Evolutionary conservation across 371 early-diverging fungal genomes (phyloP).

Genomic region (Lichtheimia hyalospora): DNA sequence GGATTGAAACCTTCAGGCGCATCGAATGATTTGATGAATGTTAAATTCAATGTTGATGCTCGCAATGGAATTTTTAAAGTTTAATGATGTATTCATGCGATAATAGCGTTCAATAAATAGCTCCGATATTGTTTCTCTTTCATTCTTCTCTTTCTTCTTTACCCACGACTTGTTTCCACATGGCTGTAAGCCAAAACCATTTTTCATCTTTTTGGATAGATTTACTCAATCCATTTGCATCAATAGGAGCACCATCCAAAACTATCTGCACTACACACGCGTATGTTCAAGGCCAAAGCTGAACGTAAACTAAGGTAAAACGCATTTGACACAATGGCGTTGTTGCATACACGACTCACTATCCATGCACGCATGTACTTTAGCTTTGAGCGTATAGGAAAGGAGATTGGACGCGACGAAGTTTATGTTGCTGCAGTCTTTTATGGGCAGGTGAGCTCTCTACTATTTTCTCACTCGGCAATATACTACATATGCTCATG

Average conservation of each 20-base stretch:
- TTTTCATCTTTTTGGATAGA: too few species aligned
- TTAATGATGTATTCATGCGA: constrained; percentile 5
- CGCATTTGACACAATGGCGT: background rate
- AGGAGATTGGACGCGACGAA: constrained; percentile 58
- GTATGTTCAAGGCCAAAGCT: constrained; percentile 41
- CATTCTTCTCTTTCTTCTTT: constrained; percentile 2
- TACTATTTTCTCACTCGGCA: background rate
- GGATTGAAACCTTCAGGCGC: constrained; percentile 58
- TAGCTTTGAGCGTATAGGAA: constrained; percentile 64
- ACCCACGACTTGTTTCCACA: background rate
- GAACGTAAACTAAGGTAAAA: constrained; percentile 33
- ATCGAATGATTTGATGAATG: constrained; percentile 23
- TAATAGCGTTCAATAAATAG: background rate
- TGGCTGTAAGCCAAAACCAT: constrained; percentile 4
- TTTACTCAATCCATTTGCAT: background rate
- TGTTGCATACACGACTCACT: background rate
- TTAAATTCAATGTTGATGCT: constrained; percentile 38
- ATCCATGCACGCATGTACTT: background rate
- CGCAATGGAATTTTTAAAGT: constrained; percentile 40
- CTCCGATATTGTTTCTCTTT: background rate
- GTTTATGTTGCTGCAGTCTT: constrained; percentile 72
- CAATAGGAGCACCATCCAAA: constrained; percentile 25
- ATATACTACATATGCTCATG: background rate
- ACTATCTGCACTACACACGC: constrained; percentile 28
- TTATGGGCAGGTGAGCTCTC: constrained; percentile 58